Percentiles rank a stretch among this genome's conserved stretches.
Conservation (phyloP, 306 rosid species). For the Ormosia emarginata region DNA sequence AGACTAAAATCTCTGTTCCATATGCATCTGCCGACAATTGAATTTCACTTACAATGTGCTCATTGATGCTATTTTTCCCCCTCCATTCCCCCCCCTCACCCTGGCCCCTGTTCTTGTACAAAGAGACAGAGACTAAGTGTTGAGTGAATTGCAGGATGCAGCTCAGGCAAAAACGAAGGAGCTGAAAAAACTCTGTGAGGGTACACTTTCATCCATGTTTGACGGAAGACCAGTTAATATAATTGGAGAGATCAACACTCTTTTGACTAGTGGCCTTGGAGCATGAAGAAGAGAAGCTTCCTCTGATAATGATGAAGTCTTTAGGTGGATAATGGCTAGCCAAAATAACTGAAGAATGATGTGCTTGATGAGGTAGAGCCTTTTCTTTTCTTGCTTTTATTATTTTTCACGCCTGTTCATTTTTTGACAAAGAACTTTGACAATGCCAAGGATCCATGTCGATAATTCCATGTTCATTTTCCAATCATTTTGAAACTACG, state of each 20-base stretch:
- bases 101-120: neutral
- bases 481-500: neutral
- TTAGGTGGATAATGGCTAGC: conserved; percentile 12
- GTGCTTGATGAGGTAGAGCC: neutral
- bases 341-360: neutral
- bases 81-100: neutral
- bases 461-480: no score
- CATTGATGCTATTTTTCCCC: neutral
- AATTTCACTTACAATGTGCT: neutral
- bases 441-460: neutral
- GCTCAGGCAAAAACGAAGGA: conserved; percentile 68
- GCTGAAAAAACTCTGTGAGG: conserved; percentile 76
- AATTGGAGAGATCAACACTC: conserved; percentile 84
- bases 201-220: conserved; percentile 76
- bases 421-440: neutral
- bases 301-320: neutral
- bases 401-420: neutral
- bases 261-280: conserved; percentile 61
- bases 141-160: conserved; percentile 60
- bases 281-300: conserved; percentile 36
- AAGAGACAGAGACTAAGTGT: conserved; percentile 3
- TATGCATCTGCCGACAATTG: neutral
- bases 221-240: conserved; percentile 90
- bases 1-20: neutral
- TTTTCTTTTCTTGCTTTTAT: neutral